phyloP scores from a whole-genome alignment of 495 filamentous ascomycete genomes.

The Baudoinia panamericana region DNA sequence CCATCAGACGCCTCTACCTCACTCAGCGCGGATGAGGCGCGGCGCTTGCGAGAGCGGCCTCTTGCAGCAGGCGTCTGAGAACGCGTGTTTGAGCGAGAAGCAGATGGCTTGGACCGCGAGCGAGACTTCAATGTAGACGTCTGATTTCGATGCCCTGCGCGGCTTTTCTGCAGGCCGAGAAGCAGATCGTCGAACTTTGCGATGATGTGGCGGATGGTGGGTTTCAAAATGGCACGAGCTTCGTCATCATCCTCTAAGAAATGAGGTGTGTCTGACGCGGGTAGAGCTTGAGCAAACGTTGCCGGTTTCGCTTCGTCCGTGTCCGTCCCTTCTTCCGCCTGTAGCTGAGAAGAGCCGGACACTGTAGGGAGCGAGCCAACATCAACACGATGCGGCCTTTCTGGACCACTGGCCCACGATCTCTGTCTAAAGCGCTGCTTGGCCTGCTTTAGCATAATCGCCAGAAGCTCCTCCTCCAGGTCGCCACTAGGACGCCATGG shows the following conservation, averaged over 20 bases:
- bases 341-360: neutral
- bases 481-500: slow-evolving; percentile 40
- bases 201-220: slow-evolving; percentile 51
- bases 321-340: too few relatives aligned
- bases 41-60: too few relatives aligned
- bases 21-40: too few relatives aligned
- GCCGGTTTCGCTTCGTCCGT: neutral
- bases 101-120: neutral
- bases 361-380: neutral
- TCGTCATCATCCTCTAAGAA: slow-evolving; percentile 14
- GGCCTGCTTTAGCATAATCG: slow-evolving; percentile 45
- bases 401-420: slow-evolving; percentile 21
- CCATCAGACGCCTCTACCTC: too few relatives aligned
- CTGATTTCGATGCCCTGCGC: slow-evolving; percentile 3
- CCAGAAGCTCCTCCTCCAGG: slow-evolving; percentile 55
- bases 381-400: neutral
- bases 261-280: neutral
- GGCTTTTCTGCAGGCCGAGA: slow-evolving; percentile 43
- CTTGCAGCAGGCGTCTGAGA: too few relatives aligned
- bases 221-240: slow-evolving; percentile 27
- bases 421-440: slow-evolving; percentile 43
- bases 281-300: too few relatives aligned
- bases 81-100: too few relatives aligned
- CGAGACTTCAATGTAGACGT: neutral
- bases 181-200: slow-evolving; percentile 52